Base-by-base conservation (phyloP, 2,329 filamentous ascomycete genomes). In the Zymoseptoria ardabiliae region DNA sequence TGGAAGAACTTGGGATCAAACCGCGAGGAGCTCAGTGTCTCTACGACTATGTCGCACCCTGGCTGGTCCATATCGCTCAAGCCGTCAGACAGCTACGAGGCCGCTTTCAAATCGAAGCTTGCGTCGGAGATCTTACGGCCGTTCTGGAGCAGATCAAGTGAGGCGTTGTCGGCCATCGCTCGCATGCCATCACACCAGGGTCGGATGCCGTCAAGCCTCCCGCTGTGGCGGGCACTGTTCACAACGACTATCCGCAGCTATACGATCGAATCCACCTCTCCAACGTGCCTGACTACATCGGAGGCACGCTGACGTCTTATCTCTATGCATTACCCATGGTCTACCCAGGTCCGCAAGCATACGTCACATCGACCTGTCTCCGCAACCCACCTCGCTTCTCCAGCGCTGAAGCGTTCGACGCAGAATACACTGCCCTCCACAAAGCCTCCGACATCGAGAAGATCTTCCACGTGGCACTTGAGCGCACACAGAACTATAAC, bases 231-330 rank as follows among this genome's bases (percentile, higher is more conserved):
- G 13, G 4, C 35, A 3, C 11, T 6, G 35, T 45, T 17, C 50
- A 51, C 1, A n/a, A 57, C 7, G 53, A 58, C 2, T 58, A 53
- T 10, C 55, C 58, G 13, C 49, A 50, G n/a, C 28, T 35, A 2
- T 63, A 63, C 53, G 56, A 63, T 28, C 53, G 61, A 35, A 58
- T 63, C 8, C 56, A 63, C 35, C 30, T 63, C 17, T 63, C 61
- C 2, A 61, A 63, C 21, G 55, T 63, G 17, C 61, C 58, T 19
- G 61, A 63, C 25, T 61, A 61, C 19, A 56, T 61, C 30, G 54
- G 56, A 8, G 61, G 61, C 1, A 59, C 28, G 6, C 25, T 63
- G 7, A n/a, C 48, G 8, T 56, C 59, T 2, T 59, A 58, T 9
- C 49, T 59, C 2, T 56, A 62, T 49, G 58, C 54, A 4, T 4